Evolutionary conservation across 108 stramenopile genomes (phyloP), one percentile per base, ranked within the genome.

Genomic region (Cyclotella choctawhatcheeana): DNA sequence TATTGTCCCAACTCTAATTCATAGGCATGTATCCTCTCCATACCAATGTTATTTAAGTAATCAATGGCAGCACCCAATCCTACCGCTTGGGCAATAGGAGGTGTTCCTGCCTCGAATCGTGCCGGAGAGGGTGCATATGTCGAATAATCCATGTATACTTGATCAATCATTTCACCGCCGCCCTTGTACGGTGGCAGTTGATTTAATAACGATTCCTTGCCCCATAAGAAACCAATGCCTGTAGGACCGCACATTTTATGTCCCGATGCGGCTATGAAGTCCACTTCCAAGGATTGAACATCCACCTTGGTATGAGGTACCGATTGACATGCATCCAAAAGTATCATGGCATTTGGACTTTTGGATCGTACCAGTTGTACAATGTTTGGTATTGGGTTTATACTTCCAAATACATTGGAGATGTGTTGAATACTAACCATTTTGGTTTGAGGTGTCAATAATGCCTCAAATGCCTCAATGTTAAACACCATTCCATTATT

Each of bases 221-320:
- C 96, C 93, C 93, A 98, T 0, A 99, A 86, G 56, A 96, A 93
- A 0, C 97, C 98, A 68, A 99, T 93, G 2, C 99, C 99, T 33
- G 97, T 99, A 7, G 99, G 98, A 7, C 94, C 98, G 56, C 97
- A 97, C 85, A 97, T 96, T 85, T 99, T 99, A 76, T 99, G 99
- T 17, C 98, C 98, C 21, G 97, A 97, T 14, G 94, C 82, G 18
- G 96, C 97, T 31, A 99, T 51, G 70, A 98, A 97, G 78, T 99
- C 99, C 18, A 94, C 89, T n/a, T 90, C 92, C 16, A 96, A 70
- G 18, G 77, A 77, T 76, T 89, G 88, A 1, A 98, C 96, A 67
- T 98, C 88, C 16, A 99, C 92, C 0, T 64, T 67, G 77, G 93
- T 87, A 66, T 99, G 97, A 0, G 97, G 97, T 13, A 98, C 74